Evolutionary conservation across 345 rosid genomes (phyloP), one percentile per base, ranked within the genome.

Genomic region (Boechera retrofracta): DNA sequence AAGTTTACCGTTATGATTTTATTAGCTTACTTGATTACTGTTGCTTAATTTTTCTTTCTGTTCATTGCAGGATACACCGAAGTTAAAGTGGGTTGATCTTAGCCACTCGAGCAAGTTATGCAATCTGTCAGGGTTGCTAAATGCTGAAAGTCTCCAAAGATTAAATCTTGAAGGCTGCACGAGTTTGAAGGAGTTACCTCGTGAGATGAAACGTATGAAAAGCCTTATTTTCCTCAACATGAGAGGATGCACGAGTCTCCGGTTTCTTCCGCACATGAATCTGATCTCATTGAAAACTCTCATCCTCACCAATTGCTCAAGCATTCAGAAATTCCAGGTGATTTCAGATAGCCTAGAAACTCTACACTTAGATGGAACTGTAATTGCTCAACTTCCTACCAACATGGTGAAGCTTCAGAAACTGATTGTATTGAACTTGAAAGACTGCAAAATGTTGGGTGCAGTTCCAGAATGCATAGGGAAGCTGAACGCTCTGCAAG

Each of bases 41-140:
- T 47, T 52, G 42, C 29, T 64, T 21, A 35, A n/a, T 33, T 45
- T 31, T 56, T 45, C 1, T 57, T 6, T 3, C 0, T 73, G 45
- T 28, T 11, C 36, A 42, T 55, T 21, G 24, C 75, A 83, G 86
- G 35, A 55, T 75, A 33, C 69, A 35, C 75, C 29, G 1, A 83
- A 81, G 16, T n/a, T 83, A 45, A 81, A 49, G 66, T 33, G 61
- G 65, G 47, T 85, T 29, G 60, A 71, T 47, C 79, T 85, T 28
- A 13, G 64, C 10, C 5, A 59, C 11, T 81, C 77, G 10, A 11
- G 4, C 10, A 47, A 78, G 29, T 51, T 85, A 48, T 4, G 26
- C 6, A 60, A 26, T 48, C 51, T 81, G 6, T 57, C 80, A 44
- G 77, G 81, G 52, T 56, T 78, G 3, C 70, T 70, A 42, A 12